These are phyloP conservation scores for Imleria badia DNA, from an alignment of 768 basidiomycete species.

Conservation along the genomic window DNA sequence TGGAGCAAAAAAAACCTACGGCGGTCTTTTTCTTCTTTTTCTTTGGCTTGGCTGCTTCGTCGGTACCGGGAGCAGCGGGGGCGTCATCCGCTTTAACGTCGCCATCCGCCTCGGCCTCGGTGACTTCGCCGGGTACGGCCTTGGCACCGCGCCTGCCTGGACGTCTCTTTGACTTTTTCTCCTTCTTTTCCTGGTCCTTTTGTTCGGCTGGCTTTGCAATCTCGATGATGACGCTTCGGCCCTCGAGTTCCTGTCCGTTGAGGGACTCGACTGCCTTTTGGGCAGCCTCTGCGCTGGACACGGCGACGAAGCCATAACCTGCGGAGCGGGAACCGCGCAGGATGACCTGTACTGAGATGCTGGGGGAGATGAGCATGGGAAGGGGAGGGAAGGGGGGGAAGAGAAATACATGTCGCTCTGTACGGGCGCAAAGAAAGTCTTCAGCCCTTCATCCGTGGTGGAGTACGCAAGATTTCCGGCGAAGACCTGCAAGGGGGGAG, in stretches of 20 bases:
- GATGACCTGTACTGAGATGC: slow-evolving; percentile 84
- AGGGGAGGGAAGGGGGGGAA: neutral
- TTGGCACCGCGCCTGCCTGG: slow-evolving; percentile 84
- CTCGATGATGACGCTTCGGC: slow-evolving; percentile 87
- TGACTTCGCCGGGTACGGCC: slow-evolving; percentile 85
- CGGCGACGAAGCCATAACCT: slow-evolving; percentile 91
- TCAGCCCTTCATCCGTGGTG: slow-evolving; percentile 93
- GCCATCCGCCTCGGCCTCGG: slow-evolving; percentile 86
- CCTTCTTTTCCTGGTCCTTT: slow-evolving; percentile 78
- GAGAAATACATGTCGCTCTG: slow-evolving; percentile 79
- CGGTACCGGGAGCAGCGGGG: slow-evolving; percentile 46
- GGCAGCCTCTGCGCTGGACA: slow-evolving; percentile 77
- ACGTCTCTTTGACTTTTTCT: slow-evolving; percentile 76
- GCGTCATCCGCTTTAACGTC: slow-evolving; percentile 61
- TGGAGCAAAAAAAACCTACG: slow-evolving; percentile 36
- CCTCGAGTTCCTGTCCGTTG: slow-evolving; percentile 87
- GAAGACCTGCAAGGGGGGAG: slow-evolving; percentile 63
- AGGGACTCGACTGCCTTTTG: slow-evolving; percentile 83
- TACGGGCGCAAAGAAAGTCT: slow-evolving; percentile 89
- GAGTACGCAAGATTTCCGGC: slow-evolving; percentile 94
- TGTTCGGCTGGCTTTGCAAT: slow-evolving; percentile 88
- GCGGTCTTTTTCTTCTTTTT: slow-evolving; percentile 77
- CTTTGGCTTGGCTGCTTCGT: slow-evolving; percentile 64
- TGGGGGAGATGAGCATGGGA: slow-evolving; percentile 32
- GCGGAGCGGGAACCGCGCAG: slow-evolving; percentile 81